phyloP scores from a whole-genome alignment of 495 filamentous ascomycete genomes.

The Aspergillus homomorphus region DNA sequence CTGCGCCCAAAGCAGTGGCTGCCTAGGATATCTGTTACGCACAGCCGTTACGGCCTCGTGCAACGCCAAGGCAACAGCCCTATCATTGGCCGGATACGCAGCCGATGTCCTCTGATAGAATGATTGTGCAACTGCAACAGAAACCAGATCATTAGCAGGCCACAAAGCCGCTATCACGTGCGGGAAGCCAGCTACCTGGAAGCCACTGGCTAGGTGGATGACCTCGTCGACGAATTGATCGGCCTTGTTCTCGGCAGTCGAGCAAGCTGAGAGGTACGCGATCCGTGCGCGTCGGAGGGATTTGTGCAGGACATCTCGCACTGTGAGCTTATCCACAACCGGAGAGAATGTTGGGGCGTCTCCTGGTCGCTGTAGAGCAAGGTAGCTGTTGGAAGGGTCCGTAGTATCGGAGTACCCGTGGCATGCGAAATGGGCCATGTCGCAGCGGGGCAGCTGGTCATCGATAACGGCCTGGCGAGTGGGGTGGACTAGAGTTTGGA shows the following conservation, averaged over 20 bases:
- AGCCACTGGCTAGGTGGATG: constrained; percentile 14
- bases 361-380: background rate
- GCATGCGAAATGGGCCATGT: constrained; percentile 14
- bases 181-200: constrained; percentile 11
- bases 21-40: too few relatives aligned
- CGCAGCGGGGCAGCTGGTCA: background rate
- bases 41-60: too few relatives aligned
- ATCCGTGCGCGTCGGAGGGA: constrained; percentile 1
- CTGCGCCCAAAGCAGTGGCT: too few relatives aligned
- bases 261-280: constrained; percentile 18
- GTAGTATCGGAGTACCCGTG: constrained; percentile 6
- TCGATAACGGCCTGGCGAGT: too few relatives aligned
- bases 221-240: constrained; percentile 10
- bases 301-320: constrained; percentile 2
- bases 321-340: background rate
- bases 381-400: constrained; percentile 4
- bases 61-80: too few relatives aligned
- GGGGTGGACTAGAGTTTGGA: too few relatives aligned
- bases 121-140: too few relatives aligned
- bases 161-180: constrained; percentile 14
- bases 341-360: background rate
- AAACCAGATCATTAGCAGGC: too few relatives aligned
- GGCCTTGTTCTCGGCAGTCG: constrained; percentile 13
- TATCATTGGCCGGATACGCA: too few relatives aligned
- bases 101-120: too few relatives aligned